Conservation (phyloP, 1,284 basidiomycete genomes). For the Puccinia coronata region DNA sequence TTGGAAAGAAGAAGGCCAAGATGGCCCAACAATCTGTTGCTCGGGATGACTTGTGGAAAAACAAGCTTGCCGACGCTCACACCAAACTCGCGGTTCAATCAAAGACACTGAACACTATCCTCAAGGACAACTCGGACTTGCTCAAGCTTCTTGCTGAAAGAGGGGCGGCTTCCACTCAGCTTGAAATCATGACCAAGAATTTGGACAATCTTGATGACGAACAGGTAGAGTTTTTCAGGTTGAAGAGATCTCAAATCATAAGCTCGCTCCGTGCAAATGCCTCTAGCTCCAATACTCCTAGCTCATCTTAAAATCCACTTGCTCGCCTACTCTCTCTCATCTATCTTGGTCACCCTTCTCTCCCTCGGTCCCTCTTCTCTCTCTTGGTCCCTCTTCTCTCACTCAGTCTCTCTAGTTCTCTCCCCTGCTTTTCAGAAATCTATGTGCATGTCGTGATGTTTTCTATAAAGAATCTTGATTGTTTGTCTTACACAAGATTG, state of each 20-base stretch:
- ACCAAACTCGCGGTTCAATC: no score
- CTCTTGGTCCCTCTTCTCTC: no score
- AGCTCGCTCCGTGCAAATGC: not conserved
- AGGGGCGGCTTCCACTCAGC: not conserved
- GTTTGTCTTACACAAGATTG: not conserved
- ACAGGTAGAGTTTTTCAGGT: not conserved
- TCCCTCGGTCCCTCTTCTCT: no score
- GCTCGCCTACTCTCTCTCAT: not conserved
- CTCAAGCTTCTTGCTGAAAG: not conserved
- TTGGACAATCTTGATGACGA: no score
- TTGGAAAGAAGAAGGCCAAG: no score
- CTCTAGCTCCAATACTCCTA: not conserved
- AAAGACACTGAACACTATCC: no score
- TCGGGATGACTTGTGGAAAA: no score
- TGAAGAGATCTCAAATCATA: not conserved
- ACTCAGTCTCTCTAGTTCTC: no score
- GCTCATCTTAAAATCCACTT: not conserved
- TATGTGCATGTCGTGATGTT: no score
- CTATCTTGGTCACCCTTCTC: not conserved
- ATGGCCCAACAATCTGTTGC: not conserved
- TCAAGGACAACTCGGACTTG: not conserved
- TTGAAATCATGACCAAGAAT: conserved; percentile 3
- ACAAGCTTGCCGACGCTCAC: no score
- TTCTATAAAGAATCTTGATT: no score
- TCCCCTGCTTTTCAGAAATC: no score